phyloP scores from a whole-genome alignment of 2,329 filamentous ascomycete species.

The Colletotrichum sp. region DNA sequence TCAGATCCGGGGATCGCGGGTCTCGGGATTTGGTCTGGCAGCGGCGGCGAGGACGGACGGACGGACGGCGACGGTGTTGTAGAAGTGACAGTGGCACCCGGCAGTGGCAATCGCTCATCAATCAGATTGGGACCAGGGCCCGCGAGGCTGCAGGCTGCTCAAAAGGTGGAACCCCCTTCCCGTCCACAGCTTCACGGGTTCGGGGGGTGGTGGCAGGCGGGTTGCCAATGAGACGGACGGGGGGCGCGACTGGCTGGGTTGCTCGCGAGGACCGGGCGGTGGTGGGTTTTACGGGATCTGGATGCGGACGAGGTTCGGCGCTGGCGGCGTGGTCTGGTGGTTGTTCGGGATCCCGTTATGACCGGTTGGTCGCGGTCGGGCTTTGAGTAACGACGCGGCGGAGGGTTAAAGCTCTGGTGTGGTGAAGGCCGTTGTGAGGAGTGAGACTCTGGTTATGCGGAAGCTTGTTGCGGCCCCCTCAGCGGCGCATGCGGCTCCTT shows the following conservation, averaged over 20 bases:
- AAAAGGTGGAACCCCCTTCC: constrained; percentile 7
- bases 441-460: not conserved
- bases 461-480: not conserved
- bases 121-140: not conserved
- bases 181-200: not conserved
- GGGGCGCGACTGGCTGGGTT: not conserved
- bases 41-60: not conserved
- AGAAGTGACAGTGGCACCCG: not conserved
- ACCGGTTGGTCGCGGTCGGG: not conserved
- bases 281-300: not conserved
- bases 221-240: not conserved
- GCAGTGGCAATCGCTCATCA: not conserved
- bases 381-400: not conserved
- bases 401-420: not conserved
- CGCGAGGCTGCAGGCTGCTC: not conserved
- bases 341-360: constrained; percentile 3
- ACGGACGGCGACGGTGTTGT: not conserved
- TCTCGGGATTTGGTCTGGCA: not conserved
- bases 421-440: not conserved
- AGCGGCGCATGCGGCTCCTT: not conserved
- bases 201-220: not conserved
- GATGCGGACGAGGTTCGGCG: constrained; percentile 8
- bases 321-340: not conserved
- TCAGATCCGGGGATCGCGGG: not conserved
- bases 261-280: not conserved